Conservation (phyloP, 805 yeast genomes). For the Pichia manshurica region DNA sequence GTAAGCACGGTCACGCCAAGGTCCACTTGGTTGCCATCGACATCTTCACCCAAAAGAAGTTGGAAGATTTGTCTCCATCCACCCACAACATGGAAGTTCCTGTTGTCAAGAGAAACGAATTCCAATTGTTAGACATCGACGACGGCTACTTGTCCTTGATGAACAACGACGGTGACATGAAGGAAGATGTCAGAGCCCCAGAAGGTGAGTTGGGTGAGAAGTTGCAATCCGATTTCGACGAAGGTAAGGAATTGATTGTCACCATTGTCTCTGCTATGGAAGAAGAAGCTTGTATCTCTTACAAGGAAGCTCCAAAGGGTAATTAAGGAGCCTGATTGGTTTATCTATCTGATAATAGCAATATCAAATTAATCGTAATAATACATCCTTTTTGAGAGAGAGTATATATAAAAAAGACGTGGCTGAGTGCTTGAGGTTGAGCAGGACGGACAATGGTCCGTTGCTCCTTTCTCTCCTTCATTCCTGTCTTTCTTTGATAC, state of each 20-base stretch:
- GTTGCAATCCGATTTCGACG: conserved; percentile 90
- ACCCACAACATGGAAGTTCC: conserved; percentile 99
- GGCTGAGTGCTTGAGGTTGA: too few species aligned
- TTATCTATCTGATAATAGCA: conserved; percentile 1
- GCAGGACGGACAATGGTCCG: too few species aligned
- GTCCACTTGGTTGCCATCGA: conserved; percentile 99
- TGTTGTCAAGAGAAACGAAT: conserved; percentile 92
- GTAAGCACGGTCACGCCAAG: conserved; percentile 99
- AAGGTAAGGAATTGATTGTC: conserved; percentile 95
- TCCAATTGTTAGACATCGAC: conserved; percentile 94
- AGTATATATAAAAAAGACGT: too few species aligned
- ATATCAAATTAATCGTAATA: neutral
- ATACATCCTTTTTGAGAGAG: too few species aligned
- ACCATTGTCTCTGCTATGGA: conserved; percentile 98
- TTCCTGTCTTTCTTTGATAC: too few species aligned
- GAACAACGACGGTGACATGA: conserved; percentile 97
- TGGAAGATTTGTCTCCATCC: conserved; percentile 99
- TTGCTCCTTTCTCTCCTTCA: too few species aligned
- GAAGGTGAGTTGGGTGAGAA: conserved; percentile 96
- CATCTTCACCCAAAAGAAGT: conserved; percentile 98
- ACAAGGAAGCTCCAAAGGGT: conserved; percentile 93
- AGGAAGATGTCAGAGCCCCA: conserved; percentile 98
- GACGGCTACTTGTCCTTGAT: conserved; percentile 96
- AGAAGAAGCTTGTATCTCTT: conserved; percentile 98
- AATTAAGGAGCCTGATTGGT: conserved; percentile 20